Evolutionary conservation across 225 moss, liverwort and hornwort genomes (phyloP).

Genomic region (Polytrichum commune): DNA sequence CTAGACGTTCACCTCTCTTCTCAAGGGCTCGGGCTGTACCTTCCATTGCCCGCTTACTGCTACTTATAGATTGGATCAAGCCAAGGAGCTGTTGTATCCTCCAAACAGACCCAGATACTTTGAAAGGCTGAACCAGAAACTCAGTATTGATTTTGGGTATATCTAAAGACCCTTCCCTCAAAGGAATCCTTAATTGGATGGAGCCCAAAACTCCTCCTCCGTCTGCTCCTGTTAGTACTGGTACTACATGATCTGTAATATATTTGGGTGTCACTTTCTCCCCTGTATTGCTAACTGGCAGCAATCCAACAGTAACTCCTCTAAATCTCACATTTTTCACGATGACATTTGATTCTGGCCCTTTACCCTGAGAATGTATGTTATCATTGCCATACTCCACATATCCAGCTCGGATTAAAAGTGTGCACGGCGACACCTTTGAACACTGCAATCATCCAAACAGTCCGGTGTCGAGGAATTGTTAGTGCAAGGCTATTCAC

Average conservation of each 20-base stretch:
- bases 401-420: slow-evolving; percentile 63
- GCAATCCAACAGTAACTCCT: slow-evolving; percentile 68
- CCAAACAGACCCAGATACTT: slow-evolving; percentile 58
- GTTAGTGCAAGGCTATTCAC: too few species aligned
- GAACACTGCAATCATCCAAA: slow-evolving; percentile 17
- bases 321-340: slow-evolving; percentile 78
- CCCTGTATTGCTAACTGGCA: slow-evolving; percentile 14
- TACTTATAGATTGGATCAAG: slow-evolving; percentile 58
- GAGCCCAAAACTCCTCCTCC: slow-evolving; percentile 73
- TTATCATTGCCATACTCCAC: slow-evolving; percentile 79
- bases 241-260: slow-evolving; percentile 53
- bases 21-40: slow-evolving; percentile 33
- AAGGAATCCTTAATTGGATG: slow-evolving; percentile 85
- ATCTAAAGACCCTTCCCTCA: slow-evolving; percentile 80
- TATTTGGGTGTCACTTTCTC: slow-evolving; percentile 38
- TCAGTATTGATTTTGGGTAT: slow-evolving; percentile 93
- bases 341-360: slow-evolving; percentile 56
- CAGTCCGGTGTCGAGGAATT: too few species aligned
- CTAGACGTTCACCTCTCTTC: slow-evolving; percentile 57
- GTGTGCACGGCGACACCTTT: slow-evolving; percentile 26
- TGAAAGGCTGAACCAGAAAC: slow-evolving; percentile 59
- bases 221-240: slow-evolving; percentile 61
- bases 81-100: slow-evolving; percentile 69
- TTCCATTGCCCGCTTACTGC: slow-evolving; percentile 50
- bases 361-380: slow-evolving; percentile 30